These are phyloP conservation scores for Schizothecium vesticola DNA, from an alignment of 495 filamentous ascomycete genomes.

Conservation along the genomic window DNA sequence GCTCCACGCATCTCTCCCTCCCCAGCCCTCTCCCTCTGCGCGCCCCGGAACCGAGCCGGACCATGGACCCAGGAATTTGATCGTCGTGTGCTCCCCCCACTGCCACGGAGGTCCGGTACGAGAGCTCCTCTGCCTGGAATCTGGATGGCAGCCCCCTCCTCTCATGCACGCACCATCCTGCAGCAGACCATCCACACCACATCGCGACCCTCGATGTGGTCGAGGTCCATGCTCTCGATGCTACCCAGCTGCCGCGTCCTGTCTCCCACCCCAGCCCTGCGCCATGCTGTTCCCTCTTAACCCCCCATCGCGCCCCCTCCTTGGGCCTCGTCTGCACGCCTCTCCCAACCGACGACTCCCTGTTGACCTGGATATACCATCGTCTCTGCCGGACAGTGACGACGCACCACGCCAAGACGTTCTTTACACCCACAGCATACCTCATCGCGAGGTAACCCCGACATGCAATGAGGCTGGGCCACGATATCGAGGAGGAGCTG, in stretches of 20 bases:
- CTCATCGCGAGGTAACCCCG: conserved; percentile 13
- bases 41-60: conserved; percentile 4
- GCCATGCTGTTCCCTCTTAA: conserved; percentile 3
- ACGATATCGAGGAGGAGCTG: conserved; percentile 22
- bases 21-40: background rate
- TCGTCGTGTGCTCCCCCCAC: conserved; percentile 1
- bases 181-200: conserved; percentile 9
- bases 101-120: background rate
- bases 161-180: conserved; percentile 1
- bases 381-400: conserved; percentile 32
- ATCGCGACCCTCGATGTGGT: background rate
- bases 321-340: conserved; percentile 5
- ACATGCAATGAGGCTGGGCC: conserved; percentile 17
- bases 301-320: conserved; percentile 1
- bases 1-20: conserved; percentile 7
- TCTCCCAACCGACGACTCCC: background rate
- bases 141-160: background rate
- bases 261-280: conserved; percentile 2
- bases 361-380: conserved; percentile 1
- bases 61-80: conserved; percentile 9
- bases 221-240: conserved; percentile 12
- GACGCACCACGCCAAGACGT: conserved; percentile 16
- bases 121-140: background rate
- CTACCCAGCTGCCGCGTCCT: background rate
- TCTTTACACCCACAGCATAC: conserved; percentile 12